Evolutionary conservation across 257 asterid species (phyloP), one percentile per base, ranked within the genome.

Genomic region (Rubia yunnanensis): DNA sequence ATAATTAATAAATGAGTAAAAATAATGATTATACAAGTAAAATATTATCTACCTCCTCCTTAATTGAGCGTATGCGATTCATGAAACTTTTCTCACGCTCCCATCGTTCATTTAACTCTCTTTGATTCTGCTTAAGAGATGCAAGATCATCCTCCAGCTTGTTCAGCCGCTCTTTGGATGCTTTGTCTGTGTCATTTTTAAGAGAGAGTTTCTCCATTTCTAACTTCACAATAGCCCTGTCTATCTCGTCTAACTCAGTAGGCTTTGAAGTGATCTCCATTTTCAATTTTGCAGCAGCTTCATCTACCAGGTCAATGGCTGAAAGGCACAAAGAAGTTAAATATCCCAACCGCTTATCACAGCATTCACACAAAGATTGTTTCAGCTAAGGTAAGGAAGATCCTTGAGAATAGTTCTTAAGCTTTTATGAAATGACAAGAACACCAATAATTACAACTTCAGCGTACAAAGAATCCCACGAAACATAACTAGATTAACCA

Each of bases 201-300:
- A 91, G 83, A 32, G 98, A 91, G 0, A 91, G 86, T 70, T 84
- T 88, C 76, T 91, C 98, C 98, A 91, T 91, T 82, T 91, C 98
- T 76, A 88, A 70, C 84, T 91, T 91, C 32, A 88, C 82, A 61
- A 91, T 84, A 23, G 91, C 83, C 73, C 98, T 84, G 72, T 91
- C 91, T 69, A 86, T 76, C 73, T 83, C 95, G 65, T 91, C 96
- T 74, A 91, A 78, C 62, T 82, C 98, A 14, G 86, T 86, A 57
- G 98, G 98, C 77, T 91, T 91, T 32, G 98, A 91, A 52, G 95
- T 91, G 66, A 91, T 88, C 81, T 91, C 98, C 98, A 91, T 91
- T 79, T 91, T 91, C 63, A 91, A 58, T 79, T 91, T 91, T 15
- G 98, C 96, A 63, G 98, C 96, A 79, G 98, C 96, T 85, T 91